Evolutionary conservation across 2,329 filamentous ascomycete genomes (phyloP).

Genomic region (Fusarium heterosporum): DNA sequence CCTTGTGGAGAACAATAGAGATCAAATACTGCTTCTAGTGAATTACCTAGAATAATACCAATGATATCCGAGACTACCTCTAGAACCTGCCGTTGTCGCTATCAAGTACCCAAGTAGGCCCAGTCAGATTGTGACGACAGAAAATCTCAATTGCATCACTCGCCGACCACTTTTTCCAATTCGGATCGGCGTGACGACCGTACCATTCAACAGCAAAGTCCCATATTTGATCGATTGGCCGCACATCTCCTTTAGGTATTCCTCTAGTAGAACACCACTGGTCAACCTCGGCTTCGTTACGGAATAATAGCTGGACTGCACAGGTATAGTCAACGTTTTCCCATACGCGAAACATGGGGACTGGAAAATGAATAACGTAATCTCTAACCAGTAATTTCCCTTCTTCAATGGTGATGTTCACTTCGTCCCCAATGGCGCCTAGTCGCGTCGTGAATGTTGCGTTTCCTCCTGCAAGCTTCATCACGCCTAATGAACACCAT

Average conservation of each 20-base stretch:
- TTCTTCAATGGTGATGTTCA: not conserved
- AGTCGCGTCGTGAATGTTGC: not conserved
- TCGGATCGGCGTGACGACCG: not conserved
- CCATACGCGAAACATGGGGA: not conserved
- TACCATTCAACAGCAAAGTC: not conserved
- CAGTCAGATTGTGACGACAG: not conserved
- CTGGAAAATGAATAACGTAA: not conserved
- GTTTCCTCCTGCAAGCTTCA: not conserved
- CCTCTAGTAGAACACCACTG: not conserved
- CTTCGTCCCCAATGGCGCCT: not conserved
- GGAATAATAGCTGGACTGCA: not conserved
- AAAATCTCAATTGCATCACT: not conserved
- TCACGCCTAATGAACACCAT: not conserved
- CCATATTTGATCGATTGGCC: not conserved
- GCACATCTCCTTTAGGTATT: not conserved
- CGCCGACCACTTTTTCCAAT: conserved; percentile 1
- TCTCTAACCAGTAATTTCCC: not conserved
- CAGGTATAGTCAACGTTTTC: not conserved
- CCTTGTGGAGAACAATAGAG: too few species aligned
- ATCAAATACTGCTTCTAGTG: too few species aligned
- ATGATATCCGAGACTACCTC: not conserved
- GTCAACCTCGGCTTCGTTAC: not conserved
- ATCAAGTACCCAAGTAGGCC: not conserved
- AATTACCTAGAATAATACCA: too few species aligned
- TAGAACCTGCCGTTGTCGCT: not conserved